These are phyloP conservation scores for Xylaria intraflava DNA, from an alignment of 495 filamentous ascomycete genomes.

Conservation along the genomic window DNA sequence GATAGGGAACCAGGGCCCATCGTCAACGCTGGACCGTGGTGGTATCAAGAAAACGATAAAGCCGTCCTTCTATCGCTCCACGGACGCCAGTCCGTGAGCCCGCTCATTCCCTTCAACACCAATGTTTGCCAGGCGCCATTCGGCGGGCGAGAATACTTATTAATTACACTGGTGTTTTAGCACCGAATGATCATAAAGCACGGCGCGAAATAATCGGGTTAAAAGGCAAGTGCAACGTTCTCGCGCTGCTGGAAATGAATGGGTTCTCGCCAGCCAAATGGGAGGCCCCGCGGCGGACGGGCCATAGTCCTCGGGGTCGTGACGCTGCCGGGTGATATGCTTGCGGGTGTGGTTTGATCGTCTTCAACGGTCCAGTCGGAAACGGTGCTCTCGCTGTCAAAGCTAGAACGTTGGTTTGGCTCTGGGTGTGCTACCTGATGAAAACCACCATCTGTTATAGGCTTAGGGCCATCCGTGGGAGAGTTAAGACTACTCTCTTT, in stretches of 20 bases:
- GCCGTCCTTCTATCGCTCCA: conserved; percentile 3
- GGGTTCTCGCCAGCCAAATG: conserved; percentile 21
- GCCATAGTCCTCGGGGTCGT: conserved; percentile 19
- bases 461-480: conserved; percentile 43
- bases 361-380: conserved; percentile 39
- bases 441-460: conserved; percentile 45
- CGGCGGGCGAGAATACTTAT: conserved; percentile 6
- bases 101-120: conserved; percentile 10
- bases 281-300: conserved; percentile 18
- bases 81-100: conserved; percentile 13
- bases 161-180: conserved; percentile 15
- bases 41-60: conserved; percentile 4
- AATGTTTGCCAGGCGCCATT: conserved; percentile 9
- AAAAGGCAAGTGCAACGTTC: conserved; percentile 43
- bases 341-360: conserved; percentile 35
- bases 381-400: conserved; percentile 34
- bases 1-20: conserved; percentile 4
- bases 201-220: conserved; percentile 13
- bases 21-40: conserved; percentile 10
- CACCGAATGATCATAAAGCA: conserved; percentile 19
- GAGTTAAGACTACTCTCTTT: conserved; percentile 35
- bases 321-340: conserved; percentile 38
- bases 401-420: conserved; percentile 23
- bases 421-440: conserved; percentile 42
- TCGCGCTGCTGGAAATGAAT: conserved; percentile 26